Evolutionary conservation across 1,284 basidiomycete species (phyloP), one percentile per base, ranked within the genome.

Genomic region (Pseudozyma flocculosa): DNA sequence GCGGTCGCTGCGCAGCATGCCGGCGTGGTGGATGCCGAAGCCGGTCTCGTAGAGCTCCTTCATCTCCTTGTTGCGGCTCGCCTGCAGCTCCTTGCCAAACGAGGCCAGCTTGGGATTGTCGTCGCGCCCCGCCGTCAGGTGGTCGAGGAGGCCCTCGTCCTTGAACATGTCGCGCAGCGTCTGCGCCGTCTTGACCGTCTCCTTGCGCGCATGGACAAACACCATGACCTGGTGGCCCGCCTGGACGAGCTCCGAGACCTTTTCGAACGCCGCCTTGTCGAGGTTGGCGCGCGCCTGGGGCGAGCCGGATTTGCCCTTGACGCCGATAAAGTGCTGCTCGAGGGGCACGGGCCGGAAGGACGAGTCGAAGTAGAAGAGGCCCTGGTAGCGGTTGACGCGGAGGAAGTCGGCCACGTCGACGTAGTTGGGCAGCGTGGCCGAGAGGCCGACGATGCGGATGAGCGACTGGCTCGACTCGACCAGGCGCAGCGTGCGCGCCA

Each of bases 331-430:
- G 80, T 97, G 95, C 77, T 98, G 95, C 77, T 99, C 92, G 29
- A 98, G 84, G 9, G 96, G 95, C 22, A 99, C 87, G 1, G 95
- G 95, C 26, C 95, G 83, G 82, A 99, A 99, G 0, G 93, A 95
- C 0, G 92, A 88, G 78, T 98, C 96, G 72, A 99, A 99, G 82
- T 89, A 99, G 82, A 98, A 99, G 8, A 99, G 81, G n/a, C 95
- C 95, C 36, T 85, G 87, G 64, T 90, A 84, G 32, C 85, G 86
- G 46, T 92, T 92, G 47, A 96, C 95, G 48, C 90, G 84, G 24
- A 99, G 81, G 75, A 99, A 99, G 64, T 96, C 92, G 18, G 92
- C 90, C 17, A 99, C 94, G 75, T 99, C 95, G 57, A 92, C 82
- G 75, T 96, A 99, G 78, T 99, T 99, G 3, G 95, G 95, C 47